phyloP scores from a whole-genome alignment of 2,329 filamentous ascomycete species.

The Epichloe glyceriae region DNA sequence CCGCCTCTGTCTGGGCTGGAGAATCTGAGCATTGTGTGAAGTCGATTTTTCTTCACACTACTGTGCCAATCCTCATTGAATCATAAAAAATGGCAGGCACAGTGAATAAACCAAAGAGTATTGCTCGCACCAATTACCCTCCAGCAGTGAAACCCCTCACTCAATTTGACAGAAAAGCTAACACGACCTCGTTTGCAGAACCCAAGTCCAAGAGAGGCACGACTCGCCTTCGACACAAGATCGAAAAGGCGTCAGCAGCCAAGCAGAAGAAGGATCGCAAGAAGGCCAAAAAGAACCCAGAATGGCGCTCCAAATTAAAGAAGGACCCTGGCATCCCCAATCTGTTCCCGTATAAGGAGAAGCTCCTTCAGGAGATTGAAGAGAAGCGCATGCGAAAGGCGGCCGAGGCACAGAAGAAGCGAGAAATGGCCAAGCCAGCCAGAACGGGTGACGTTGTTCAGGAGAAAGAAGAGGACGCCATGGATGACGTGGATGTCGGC shows the following conservation, averaged over 20 bases:
- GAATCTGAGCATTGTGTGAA: background rate
- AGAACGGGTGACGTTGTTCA: constrained; percentile 39
- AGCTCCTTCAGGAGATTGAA: constrained; percentile 87
- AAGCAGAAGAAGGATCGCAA: constrained; percentile 89
- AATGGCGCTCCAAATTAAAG: constrained; percentile 92
- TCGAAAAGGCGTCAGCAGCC: constrained; percentile 77
- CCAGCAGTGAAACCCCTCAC: no score
- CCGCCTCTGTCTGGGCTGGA: background rate
- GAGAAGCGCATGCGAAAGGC: constrained; percentile 69
- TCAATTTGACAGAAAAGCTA: background rate
- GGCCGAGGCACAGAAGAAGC: constrained; percentile 59
- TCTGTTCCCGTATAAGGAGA: constrained; percentile 94
- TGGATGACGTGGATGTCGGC: constrained; percentile 35
- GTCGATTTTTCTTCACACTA: background rate
- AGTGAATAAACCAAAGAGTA: constrained; percentile 43
- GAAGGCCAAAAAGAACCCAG: constrained; percentile 85
- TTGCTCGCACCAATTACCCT: constrained; percentile 10
- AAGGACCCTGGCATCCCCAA: constrained; percentile 98
- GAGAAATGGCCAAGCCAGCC: constrained; percentile 58
- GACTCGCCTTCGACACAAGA: constrained; percentile 85
- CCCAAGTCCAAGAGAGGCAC: constrained; percentile 88
- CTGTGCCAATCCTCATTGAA: background rate
- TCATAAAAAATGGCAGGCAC: constrained; percentile 34
- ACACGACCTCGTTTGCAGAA: constrained; percentile 37
- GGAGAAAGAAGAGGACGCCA: constrained; percentile 32